Base-by-base conservation (phyloP, 192 early-diverging fungal genomes). In the Geranomyces variabilis region DNA sequence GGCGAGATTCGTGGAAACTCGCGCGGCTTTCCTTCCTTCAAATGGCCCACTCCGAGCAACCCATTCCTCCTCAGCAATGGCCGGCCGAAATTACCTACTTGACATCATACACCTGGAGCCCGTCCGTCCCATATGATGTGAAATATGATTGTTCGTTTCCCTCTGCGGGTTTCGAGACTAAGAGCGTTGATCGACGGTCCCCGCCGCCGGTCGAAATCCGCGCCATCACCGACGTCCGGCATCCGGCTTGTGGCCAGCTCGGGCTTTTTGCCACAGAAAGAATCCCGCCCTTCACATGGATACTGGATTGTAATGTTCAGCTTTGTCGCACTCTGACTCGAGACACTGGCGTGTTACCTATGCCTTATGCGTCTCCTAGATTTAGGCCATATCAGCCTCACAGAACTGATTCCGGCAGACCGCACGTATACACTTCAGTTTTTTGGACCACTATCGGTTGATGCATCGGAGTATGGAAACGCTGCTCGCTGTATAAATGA, bases 401-500 rank as follows among this genome's bases (percentile, higher is more conserved):
- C 63, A 12, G n/a, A 2, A 10, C 1, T 17, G 63, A 44, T 64
- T 17, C 63, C 63, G 5, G n/a, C 63, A 22, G n/a, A 41, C 15
- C 63, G 17, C 21, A 41, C 63, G 17, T 64, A 64, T 36, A 64
- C 63, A 9, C 63, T 64, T 14, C 15, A 36, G 2, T 64, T 45
- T 29, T 36, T 43, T 36, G 63, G 63, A 4, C 12, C 33, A 8
- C 63, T 64, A 30, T 64, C 63, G 31, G 28, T 64, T 1, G 63
- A 64, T 36, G 63, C 63, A 29, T 64, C 63, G 4, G 43, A 45
- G 28, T 7, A 14, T 12, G 70, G 70, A 2, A 72, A 63, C n/a
- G 43, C 51, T 51, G 84, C 74, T 13, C 61, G 84, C n/a, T 81
- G 69, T 64, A 79, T 83, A 29, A 86, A 86, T 62, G 84, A 86